phyloP scores from a whole-genome alignment of 495 filamentous ascomycete genomes.

The Acidiella bohemica region DNA sequence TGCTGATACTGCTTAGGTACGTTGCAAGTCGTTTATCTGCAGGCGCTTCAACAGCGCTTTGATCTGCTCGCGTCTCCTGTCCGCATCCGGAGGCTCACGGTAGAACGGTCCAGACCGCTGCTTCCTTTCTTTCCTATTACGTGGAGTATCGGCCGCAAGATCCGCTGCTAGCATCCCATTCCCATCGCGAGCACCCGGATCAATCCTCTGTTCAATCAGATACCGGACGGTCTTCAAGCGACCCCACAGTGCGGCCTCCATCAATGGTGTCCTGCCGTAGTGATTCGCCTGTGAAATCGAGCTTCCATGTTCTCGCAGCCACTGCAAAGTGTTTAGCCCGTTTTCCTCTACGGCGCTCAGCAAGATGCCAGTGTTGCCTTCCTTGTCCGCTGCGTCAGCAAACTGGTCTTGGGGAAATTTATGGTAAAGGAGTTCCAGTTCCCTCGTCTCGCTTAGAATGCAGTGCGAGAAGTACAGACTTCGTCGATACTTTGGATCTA shows the following conservation, averaged over 20 bases:
- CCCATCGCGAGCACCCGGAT: not conserved
- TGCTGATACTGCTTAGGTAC: not conserved
- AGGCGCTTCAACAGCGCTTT: not conserved
- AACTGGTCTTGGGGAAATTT: not conserved
- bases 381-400: not conserved
- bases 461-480: not conserved
- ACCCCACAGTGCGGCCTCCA: conserved; percentile 1
- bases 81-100: not conserved
- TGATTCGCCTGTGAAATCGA: not conserved
- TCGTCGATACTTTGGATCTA: too few relatives aligned
- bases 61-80: not conserved
- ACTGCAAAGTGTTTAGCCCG: not conserved
- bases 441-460: not conserved
- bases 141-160: not conserved
- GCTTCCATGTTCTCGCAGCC: not conserved
- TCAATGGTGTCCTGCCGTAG: not conserved
- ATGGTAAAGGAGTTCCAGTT: not conserved
- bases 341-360: not conserved
- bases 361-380: not conserved
- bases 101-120: not conserved
- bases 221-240: not conserved
- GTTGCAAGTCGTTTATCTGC: not conserved
- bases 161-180: not conserved
- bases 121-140: not conserved
- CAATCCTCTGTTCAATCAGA: not conserved